Conservation (phyloP, 108 stramenopile genomes). For the Pseudonitzschia delicatissima region DNA sequence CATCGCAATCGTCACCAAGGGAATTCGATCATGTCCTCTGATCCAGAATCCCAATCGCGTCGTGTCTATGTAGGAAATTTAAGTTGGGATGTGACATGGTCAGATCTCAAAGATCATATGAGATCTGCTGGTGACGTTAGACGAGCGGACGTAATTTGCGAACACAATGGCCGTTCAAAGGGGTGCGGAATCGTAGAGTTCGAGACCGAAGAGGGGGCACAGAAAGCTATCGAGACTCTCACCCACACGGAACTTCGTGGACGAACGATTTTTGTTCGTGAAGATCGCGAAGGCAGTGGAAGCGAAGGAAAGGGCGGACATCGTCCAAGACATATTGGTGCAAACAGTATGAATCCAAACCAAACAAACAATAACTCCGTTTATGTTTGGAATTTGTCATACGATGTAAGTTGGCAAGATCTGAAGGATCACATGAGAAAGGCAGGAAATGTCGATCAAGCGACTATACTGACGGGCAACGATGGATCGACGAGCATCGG, state of each 20-base stretch:
- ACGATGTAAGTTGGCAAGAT: conserved; percentile 87
- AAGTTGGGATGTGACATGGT: conserved; percentile 76
- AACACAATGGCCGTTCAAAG: conserved; percentile 81
- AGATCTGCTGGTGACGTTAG: conserved; percentile 71
- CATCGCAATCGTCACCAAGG: conserved; percentile 13
- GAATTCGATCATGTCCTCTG: conserved; percentile 36
- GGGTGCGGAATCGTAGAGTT: conserved; percentile 95
- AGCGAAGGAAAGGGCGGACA: conserved; percentile 35
- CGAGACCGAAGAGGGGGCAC: conserved; percentile 72
- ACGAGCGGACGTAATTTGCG: conserved; percentile 85
- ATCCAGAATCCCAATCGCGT: conserved; percentile 41
- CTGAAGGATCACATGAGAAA: conserved; percentile 93
- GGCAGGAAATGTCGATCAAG: conserved; percentile 88
- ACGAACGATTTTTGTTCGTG: conserved; percentile 80
- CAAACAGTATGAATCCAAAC: background rate
- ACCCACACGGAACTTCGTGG: conserved; percentile 81
- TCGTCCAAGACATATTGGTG: background rate
- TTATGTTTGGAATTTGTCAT: conserved; percentile 85
- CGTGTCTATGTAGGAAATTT: conserved; percentile 90
- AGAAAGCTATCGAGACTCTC: conserved; percentile 63
- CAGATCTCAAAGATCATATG: conserved; percentile 95
- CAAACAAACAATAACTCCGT: conserved; percentile 36
- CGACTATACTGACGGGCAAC: conserved; percentile 75
- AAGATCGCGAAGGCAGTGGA: conserved; percentile 60
- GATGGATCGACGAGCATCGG: conserved; percentile 84